Conservation (phyloP, 2,329 filamentous ascomycete species). For the Dothistroma pini region DNA sequence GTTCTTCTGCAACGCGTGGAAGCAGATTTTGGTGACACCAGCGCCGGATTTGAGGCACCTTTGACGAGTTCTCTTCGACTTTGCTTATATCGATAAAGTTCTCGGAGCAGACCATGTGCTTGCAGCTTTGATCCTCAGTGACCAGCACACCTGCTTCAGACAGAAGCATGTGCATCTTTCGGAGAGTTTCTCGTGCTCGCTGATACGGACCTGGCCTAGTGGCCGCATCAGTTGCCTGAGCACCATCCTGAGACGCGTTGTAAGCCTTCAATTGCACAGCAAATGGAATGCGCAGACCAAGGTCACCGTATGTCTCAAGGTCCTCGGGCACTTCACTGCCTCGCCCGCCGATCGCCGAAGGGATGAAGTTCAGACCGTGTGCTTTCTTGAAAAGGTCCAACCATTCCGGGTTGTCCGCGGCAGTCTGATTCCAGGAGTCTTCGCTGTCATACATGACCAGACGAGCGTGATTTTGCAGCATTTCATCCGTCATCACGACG, state of each 20-base stretch:
- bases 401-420: slow-evolving; percentile 45
- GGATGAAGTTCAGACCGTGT: slow-evolving; percentile 42
- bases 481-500: slow-evolving; percentile 46
- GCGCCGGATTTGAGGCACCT: slow-evolving; percentile 12
- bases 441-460: slow-evolving; percentile 48
- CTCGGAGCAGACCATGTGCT: slow-evolving; percentile 24
- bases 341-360: slow-evolving; percentile 30
- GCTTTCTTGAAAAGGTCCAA: slow-evolving; percentile 49
- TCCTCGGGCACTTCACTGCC: slow-evolving; percentile 34
- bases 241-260: slow-evolving; percentile 23
- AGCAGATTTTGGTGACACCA: slow-evolving; percentile 26
- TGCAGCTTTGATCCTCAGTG: slow-evolving; percentile 20
- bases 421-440: slow-evolving; percentile 45
- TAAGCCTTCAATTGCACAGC: slow-evolving; percentile 31
- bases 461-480: slow-evolving; percentile 48
- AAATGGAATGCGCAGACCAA: slow-evolving; percentile 36
- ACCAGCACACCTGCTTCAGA: slow-evolving; percentile 24
- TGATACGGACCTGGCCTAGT: slow-evolving; percentile 16
- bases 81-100: slow-evolving; percentile 28
- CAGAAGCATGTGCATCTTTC: slow-evolving; percentile 22
- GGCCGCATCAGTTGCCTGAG: slow-evolving; percentile 12
- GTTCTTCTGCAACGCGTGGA: background rate
- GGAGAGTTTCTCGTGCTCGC: slow-evolving; percentile 16
- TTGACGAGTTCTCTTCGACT: slow-evolving; percentile 14
- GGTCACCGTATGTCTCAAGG: slow-evolving; percentile 33